Percentiles rank a stretch among this genome's conserved stretches.
These are phyloP conservation scores for Chaetomium tenue DNA, from an alignment of 495 filamentous ascomycete species.

Conservation along the genomic window DNA sequence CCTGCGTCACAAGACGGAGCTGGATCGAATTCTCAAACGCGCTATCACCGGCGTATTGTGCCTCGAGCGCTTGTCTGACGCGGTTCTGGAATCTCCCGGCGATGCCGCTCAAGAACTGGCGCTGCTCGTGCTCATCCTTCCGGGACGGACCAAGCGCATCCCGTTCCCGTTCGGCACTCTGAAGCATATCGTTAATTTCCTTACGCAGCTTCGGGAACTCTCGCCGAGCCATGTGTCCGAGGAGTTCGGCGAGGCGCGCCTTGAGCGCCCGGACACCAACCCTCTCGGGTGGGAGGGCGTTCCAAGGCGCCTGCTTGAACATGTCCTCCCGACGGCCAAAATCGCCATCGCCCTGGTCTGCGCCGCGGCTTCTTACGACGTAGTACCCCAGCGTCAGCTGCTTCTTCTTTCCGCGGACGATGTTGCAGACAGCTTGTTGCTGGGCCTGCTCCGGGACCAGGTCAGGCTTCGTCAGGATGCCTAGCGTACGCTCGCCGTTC, in stretches of 20 bases:
- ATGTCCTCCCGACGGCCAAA: conserved; percentile 31
- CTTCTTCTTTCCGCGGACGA: conserved; percentile 47
- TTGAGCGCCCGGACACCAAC: conserved; percentile 52
- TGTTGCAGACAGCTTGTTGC: conserved; percentile 41
- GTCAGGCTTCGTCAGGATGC: conserved; percentile 63
- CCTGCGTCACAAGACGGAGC: conserved; percentile 45
- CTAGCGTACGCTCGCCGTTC: conserved; percentile 53
- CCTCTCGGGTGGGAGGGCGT: conserved; percentile 40
- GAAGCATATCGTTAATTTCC: conserved; percentile 45
- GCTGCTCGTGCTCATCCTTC: conserved; percentile 44
- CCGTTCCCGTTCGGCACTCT: conserved; percentile 33
- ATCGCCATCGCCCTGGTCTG: conserved; percentile 23
- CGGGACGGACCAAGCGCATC: conserved; percentile 46
- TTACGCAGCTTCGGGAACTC: conserved; percentile 50
- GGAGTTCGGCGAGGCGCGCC: conserved; percentile 41
- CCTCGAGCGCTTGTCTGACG: conserved; percentile 38
- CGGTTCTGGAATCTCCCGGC: conserved; percentile 44
- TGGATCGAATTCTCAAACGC: conserved; percentile 36
- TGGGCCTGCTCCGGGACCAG: conserved; percentile 51
- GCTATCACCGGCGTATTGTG: conserved; percentile 43
- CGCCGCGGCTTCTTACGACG: conserved; percentile 55
- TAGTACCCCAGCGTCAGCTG: conserved; percentile 54
- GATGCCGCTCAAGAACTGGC: conserved; percentile 43
- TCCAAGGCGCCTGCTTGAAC: conserved; percentile 44
- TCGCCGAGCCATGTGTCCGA: conserved; percentile 43